These are phyloP conservation scores for Porpolomopsis calyptriformis DNA, from an alignment of 768 basidiomycete genomes.

Conservation along the genomic window DNA sequence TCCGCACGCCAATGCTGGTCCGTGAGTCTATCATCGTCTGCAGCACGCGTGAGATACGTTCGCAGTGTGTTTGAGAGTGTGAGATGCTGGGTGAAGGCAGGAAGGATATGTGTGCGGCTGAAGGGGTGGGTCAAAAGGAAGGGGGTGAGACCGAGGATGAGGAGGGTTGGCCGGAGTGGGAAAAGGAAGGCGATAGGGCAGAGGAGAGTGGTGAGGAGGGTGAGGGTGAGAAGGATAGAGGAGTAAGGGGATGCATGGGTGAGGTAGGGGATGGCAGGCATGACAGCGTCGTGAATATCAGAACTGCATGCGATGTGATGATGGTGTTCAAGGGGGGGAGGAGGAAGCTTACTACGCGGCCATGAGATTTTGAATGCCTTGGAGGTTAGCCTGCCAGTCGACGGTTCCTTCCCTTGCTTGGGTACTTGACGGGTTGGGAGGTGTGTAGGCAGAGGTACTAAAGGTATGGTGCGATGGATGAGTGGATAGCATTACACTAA, in stretches of 20 bases:
- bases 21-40: conserved; percentile 57
- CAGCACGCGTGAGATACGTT: conserved; percentile 27
- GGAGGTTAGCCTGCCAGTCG: conserved; percentile 80
- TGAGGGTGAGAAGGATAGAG: conserved; percentile 35
- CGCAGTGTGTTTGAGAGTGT: conserved; percentile 5
- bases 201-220: conserved; percentile 39
- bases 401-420: conserved; percentile 63
- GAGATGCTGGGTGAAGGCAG: conserved; percentile 14
- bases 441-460: conserved; percentile 13
- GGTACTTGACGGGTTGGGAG: conserved; percentile 17
- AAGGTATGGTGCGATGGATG: conserved; percentile 35
- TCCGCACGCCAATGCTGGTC: conserved; percentile 57
- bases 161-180: conserved; percentile 36
- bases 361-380: conserved; percentile 89
- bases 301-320: conserved; percentile 26
- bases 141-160: conserved; percentile 40
- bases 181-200: conserved; percentile 35
- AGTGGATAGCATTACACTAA: conserved; percentile 55
- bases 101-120: conserved; percentile 22
- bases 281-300: conserved; percentile 44
- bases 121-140: conserved; percentile 45
- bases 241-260: conserved; percentile 28
- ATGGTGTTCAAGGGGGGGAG: not conserved
- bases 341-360: conserved; percentile 63
- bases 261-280: conserved; percentile 40